Evolutionary conservation across 352 stramenopile genomes (phyloP).

Genomic region (Nothophytophthora sp.): DNA sequence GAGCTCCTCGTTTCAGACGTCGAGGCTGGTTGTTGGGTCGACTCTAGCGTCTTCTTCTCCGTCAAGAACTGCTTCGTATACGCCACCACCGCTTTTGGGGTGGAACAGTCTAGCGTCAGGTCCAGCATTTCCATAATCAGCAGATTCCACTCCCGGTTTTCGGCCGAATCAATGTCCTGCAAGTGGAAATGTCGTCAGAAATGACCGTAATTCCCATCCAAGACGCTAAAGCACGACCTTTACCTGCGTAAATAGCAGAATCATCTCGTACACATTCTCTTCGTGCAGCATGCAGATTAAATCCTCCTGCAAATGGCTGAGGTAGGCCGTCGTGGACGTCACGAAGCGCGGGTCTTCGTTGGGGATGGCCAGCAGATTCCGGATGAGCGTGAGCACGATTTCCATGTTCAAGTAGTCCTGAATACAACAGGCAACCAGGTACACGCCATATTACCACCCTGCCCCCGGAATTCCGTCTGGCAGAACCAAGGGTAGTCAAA

Average conservation of each 20-base stretch:
- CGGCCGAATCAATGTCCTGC: slow-evolving; percentile 79
- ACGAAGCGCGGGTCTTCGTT: slow-evolving; percentile 81
- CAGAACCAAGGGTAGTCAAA: too few species aligned
- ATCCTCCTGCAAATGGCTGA: slow-evolving; percentile 82
- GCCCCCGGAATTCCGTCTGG: too few species aligned
- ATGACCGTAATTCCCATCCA: not conserved
- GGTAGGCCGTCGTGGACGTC: slow-evolving; percentile 76
- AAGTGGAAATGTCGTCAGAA: not conserved
- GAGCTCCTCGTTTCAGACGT: not conserved
- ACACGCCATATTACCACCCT: too few species aligned
- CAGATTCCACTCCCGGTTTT: slow-evolving; percentile 89
- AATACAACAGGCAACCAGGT: too few species aligned
- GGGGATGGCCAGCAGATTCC: slow-evolving; percentile 82
- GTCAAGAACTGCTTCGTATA: slow-evolving; percentile 46
- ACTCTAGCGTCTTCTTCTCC: not conserved
- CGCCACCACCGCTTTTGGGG: slow-evolving; percentile 64
- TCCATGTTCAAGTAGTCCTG: slow-evolving; percentile 89
- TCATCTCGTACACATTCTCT: slow-evolving; percentile 88
- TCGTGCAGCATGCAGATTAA: slow-evolving; percentile 76
- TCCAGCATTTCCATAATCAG: slow-evolving; percentile 91
- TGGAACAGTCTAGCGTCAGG: slow-evolving; percentile 71
- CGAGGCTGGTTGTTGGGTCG: not conserved
- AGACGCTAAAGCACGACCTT: not conserved
- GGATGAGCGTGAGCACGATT: slow-evolving; percentile 84
- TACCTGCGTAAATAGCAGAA: slow-evolving; percentile 80